Evolutionary conservation across 2,329 filamentous ascomycete species (phyloP), one percentile per base, ranked within the genome.

Genomic region (Ilyonectria robusta): DNA sequence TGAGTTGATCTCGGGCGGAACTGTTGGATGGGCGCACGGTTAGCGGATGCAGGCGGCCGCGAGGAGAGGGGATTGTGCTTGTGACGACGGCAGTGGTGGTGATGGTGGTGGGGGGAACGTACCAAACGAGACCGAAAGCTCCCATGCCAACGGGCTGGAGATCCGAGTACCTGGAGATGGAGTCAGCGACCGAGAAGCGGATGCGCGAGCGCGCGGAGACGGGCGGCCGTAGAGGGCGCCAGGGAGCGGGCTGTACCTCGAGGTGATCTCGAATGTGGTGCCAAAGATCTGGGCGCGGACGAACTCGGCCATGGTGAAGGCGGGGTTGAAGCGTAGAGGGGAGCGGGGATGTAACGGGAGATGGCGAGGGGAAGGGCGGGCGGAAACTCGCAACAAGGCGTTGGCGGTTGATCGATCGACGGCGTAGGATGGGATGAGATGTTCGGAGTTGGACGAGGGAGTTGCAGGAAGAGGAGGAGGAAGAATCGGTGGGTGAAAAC

Each of bases 181-280:
- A 67, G 63, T 75, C 50, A 75, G 62, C 56, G 63, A 65, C n/a
- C 48, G 10, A 29, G 35, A 15, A 15, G 37, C 8, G 35, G 26
- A n/a, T 21, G 55, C 15, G 44, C 44, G 55, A 11, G 44, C 44
- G 23, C 35, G 13, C 46, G 53, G 9, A 26, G 31, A 53, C 29
- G 37, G 31, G 55, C 19, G 37, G 51, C 3, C 5, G 54, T 21
- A 55, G 33, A 15, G 40, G 15, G 44, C 37, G 58, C 59, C 29
- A 7, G 42, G 59, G 51, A 47, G 50, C 42, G 42, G 33, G 56
- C 53, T 75, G 65, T 90, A 98, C 94, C 96, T 93, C 84, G 95
- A 98, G 76, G 96, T 99, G 85, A 98, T 98, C 90, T 99, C 96
- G 81, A 99, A 99, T 77, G 96, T 98, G 70, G 96, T 99, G 81